phyloP scores from a whole-genome alignment of 2,329 filamentous ascomycete genomes.

The Graphiopsis chlorocephala region DNA sequence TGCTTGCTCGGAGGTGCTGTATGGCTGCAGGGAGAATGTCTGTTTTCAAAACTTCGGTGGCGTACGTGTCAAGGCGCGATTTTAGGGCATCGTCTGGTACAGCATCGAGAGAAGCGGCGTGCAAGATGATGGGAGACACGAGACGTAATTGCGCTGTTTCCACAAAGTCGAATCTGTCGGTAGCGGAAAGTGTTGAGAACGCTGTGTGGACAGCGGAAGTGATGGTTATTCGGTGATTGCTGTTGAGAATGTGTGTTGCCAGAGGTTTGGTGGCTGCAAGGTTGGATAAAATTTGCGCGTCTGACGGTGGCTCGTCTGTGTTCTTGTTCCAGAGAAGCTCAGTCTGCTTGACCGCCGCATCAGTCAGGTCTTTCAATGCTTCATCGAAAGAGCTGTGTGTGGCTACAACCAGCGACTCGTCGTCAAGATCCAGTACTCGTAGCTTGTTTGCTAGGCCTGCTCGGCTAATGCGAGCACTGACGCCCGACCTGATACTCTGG shows the following conservation, averaged over 20 bases:
- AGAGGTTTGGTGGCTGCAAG: conserved; percentile 19
- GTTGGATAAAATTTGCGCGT: not conserved
- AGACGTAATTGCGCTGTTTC: conserved; percentile 17
- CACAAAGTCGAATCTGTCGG: conserved; percentile 18
- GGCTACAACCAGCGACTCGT: conserved; percentile 9
- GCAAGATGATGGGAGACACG: conserved; percentile 27
- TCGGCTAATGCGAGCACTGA: conserved; percentile 7
- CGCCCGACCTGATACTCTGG: conserved; percentile 8
- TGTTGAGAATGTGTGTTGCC: conserved; percentile 19
- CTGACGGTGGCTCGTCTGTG: conserved; percentile 6
- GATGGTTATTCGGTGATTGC: conserved; percentile 19
- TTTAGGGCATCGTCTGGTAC: conserved; percentile 28
- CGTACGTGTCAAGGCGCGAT: conserved; percentile 28
- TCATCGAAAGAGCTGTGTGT: conserved; percentile 5
- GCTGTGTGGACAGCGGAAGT: conserved; percentile 17
- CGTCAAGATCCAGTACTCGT: conserved; percentile 8
- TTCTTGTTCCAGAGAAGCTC: conserved; percentile 7
- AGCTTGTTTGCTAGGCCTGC: conserved; percentile 5
- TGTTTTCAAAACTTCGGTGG: conserved; percentile 26
- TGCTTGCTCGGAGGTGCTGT: not conserved
- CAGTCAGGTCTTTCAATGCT: conserved; percentile 5
- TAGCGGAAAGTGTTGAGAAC: conserved; percentile 7
- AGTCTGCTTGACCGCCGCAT: conserved; percentile 12
- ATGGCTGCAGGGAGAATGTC: conserved; percentile 25
- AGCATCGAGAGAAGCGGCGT: conserved; percentile 25